These are phyloP conservation scores for Blumeriella jaapii DNA, from an alignment of 2,329 filamentous ascomycete genomes.

Conservation along the genomic window DNA sequence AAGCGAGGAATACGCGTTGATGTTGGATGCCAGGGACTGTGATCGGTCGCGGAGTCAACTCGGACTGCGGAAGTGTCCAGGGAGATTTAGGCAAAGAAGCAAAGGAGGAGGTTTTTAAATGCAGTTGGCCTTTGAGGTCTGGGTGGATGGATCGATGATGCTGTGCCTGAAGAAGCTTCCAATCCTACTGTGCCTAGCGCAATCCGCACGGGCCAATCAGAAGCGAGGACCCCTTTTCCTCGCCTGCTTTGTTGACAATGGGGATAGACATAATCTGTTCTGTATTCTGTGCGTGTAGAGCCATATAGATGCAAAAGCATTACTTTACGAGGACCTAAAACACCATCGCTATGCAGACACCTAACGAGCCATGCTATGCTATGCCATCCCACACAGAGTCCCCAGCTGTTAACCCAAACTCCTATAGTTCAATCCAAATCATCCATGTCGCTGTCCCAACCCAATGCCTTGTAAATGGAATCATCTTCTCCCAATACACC, in stretches of 20 bases:
- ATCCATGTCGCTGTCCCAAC: conserved; percentile 28
- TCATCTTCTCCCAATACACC: conserved; percentile 11
- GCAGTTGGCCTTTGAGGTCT: too few relatives aligned
- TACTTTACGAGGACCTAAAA: conserved; percentile 2
- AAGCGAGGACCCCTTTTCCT: neutral
- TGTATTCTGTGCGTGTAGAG: neutral
- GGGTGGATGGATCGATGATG: too few relatives aligned
- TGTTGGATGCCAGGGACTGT: too few relatives aligned
- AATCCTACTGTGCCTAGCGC: neutral
- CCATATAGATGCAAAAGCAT: conserved; percentile 6
- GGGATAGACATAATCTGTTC: neutral
- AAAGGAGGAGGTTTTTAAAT: too few relatives aligned
- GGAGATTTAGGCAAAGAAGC: too few relatives aligned
- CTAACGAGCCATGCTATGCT: neutral
- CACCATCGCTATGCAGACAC: conserved; percentile 14
- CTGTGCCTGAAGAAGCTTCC: neutral
- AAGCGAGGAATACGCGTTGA: neutral
- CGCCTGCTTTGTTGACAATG: neutral
- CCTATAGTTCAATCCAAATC: conserved; percentile 20
- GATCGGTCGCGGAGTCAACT: too few relatives aligned
- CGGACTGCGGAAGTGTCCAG: too few relatives aligned
- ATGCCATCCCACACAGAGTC: neutral
- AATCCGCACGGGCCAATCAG: conserved; percentile 1
- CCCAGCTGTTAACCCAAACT: conserved; percentile 6
- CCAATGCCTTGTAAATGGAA: conserved; percentile 28